Evolutionary conservation across 1,284 basidiomycete species (phyloP).

Genomic region (Cutaneotrichosporon sp.): DNA sequence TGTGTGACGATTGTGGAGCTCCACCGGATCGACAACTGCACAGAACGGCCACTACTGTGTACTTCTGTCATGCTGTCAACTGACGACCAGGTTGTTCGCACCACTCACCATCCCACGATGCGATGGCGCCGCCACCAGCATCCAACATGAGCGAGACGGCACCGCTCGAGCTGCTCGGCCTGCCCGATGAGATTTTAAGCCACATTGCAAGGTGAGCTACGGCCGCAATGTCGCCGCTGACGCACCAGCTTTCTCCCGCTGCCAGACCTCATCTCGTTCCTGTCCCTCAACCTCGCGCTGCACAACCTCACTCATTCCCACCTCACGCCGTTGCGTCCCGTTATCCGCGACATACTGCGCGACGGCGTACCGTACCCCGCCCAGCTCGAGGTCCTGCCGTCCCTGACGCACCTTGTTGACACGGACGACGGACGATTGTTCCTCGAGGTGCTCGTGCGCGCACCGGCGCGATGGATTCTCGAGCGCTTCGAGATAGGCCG

Average conservation of each 20-base stretch:
- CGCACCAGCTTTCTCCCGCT: conserved; percentile 30
- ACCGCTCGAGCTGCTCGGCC: conserved; percentile 22
- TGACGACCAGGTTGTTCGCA: neutral
- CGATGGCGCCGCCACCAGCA: conserved; percentile 1
- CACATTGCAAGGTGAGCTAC: conserved; percentile 34
- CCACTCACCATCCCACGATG: neutral
- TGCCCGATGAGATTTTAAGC: conserved; percentile 35
- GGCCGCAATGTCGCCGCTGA: neutral
- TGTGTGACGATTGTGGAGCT: neutral
- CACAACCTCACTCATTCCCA: conserved; percentile 28
- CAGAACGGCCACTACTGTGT: too few relatives aligned
- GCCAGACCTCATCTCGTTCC: conserved; percentile 27
- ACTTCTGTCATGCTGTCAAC: neutral
- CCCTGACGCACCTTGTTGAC: conserved; percentile 25
- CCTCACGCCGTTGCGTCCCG: conserved; percentile 31
- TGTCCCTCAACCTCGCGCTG: conserved; percentile 30
- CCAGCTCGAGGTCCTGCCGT: conserved; percentile 29
- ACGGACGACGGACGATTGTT: conserved; percentile 26
- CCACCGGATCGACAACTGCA: neutral
- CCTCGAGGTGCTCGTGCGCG: conserved; percentile 34
- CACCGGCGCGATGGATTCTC: conserved; percentile 38
- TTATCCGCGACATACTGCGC: conserved; percentile 21
- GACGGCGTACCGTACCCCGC: conserved; percentile 33
- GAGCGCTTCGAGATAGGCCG: conserved; percentile 34
- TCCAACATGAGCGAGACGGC: neutral